Conservation (phyloP, 2,329 filamentous ascomycete species). For the Colletotrichum sp. region DNA sequence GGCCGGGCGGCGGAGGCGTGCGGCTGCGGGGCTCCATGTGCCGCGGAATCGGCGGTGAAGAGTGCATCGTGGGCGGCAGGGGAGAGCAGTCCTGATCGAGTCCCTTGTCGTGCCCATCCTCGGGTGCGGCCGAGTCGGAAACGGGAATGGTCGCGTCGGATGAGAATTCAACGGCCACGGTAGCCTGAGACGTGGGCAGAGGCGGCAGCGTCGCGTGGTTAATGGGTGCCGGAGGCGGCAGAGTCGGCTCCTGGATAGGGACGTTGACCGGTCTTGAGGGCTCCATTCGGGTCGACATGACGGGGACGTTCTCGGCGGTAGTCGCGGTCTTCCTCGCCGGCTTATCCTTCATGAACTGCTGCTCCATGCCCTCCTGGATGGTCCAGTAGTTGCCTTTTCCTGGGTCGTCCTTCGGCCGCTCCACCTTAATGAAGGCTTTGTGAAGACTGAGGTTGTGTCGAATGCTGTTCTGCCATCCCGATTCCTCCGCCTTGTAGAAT, state of each 20-base stretch:
- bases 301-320: conserved; percentile 61
- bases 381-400: conserved; percentile 98
- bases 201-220: conserved; percentile 44
- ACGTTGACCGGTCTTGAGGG: conserved; percentile 47
- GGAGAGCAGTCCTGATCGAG: conserved; percentile 67
- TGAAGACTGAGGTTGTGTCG: conserved; percentile 96
- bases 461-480: conserved; percentile 99
- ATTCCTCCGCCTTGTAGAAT: conserved; percentile 84
- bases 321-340: conserved; percentile 63
- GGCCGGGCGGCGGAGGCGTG: conserved; percentile 76
- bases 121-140: conserved; percentile 67
- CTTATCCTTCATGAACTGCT: conserved; percentile 90
- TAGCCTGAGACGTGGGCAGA: conserved; percentile 42
- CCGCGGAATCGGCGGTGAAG: conserved; percentile 83
- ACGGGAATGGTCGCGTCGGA: conserved; percentile 80
- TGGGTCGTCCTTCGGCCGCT: conserved; percentile 94
- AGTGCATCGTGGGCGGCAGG: conserved; percentile 75
- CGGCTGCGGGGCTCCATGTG: conserved; percentile 65
- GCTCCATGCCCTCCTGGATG: conserved; percentile 88
- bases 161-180: conserved; percentile 64
- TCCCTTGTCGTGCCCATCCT: conserved; percentile 50
- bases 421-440: conserved; percentile 95
- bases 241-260: conserved; percentile 49
- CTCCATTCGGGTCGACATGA: conserved; percentile 63
- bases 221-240: conserved; percentile 49